Evolutionary conservation across 78 protist genomes (phyloP).

Genomic region (Dictyostelium purpureum): DNA sequence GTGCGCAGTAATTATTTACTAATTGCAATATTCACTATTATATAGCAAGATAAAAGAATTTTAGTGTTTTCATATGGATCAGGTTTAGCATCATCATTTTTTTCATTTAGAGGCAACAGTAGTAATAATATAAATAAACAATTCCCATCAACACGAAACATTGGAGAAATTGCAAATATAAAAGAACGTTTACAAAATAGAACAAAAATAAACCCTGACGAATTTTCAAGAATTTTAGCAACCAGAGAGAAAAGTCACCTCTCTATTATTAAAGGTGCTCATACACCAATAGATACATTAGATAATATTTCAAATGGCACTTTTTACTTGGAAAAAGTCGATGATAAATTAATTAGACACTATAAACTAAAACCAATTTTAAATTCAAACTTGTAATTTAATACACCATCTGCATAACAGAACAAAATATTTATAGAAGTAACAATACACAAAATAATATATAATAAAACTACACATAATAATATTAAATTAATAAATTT

Average conservation of each 20-base stretch:
- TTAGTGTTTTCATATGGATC: slow-evolving; percentile 96
- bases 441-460: too few species aligned
- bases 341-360: slow-evolving; percentile 76
- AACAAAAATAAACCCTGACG: slow-evolving; percentile 40
- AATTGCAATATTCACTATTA: background rate
- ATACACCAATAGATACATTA: slow-evolving; percentile 55
- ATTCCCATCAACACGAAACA: slow-evolving; percentile 26
- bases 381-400: slow-evolving; percentile 10
- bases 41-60: slow-evolving; percentile 77
- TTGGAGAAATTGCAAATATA: slow-evolving; percentile 47
- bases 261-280: slow-evolving; percentile 7
- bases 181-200: slow-evolving; percentile 68
- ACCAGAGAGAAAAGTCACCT: slow-evolving; percentile 57
- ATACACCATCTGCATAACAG: too few species aligned
- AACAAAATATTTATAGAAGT: too few species aligned
- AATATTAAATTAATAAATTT: too few species aligned
- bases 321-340: slow-evolving; percentile 78
- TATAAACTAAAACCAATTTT: slow-evolving; percentile 33
- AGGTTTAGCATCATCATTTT: slow-evolving; percentile 96
- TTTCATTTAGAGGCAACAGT: slow-evolving; percentile 75
- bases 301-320: slow-evolving; percentile 82
- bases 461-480: too few species aligned
- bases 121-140: background rate
- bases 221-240: slow-evolving; percentile 60
- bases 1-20: background rate